Percentiles rank a stretch among this genome's conserved stretches.
phyloP scores from a whole-genome alignment of 148 eudicot genomes.

The Spergularia bocconei region DNA sequence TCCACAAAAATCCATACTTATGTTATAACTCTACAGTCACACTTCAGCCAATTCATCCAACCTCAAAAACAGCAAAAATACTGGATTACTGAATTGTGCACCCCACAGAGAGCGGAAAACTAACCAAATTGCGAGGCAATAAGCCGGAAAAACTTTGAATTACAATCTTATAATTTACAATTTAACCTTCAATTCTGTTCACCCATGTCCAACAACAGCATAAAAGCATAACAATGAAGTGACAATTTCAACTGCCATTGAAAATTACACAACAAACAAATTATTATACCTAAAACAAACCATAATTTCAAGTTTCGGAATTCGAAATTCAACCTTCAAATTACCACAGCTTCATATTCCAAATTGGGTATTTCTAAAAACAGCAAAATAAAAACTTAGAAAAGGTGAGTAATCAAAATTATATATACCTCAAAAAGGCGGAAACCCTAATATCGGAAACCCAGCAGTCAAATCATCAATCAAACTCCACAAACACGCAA shows the following conservation, averaged over 20 bases:
- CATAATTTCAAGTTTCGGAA: not conserved
- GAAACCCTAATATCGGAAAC: slow-evolving; percentile 20
- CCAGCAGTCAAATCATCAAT: slow-evolving; percentile 10
- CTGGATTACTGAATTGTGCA: not conserved
- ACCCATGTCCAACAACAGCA: not conserved
- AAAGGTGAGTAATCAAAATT: not conserved
- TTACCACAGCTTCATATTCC: not conserved
- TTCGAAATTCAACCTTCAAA: not conserved
- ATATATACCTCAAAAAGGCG: slow-evolving; percentile 6
- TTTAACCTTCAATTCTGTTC: no score
- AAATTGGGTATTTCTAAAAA: slow-evolving; percentile 1
- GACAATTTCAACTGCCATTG: not conserved
- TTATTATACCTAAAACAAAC: not conserved
- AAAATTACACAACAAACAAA: not conserved
- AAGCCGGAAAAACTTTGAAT: not conserved
- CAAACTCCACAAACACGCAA: slow-evolving; percentile 2
- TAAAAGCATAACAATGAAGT: not conserved
- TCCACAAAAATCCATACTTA: not conserved
- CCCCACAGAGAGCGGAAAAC: not conserved
- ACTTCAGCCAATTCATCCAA: not conserved
- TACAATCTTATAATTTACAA: no score
- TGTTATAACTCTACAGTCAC: not conserved
- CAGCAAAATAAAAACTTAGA: not conserved
- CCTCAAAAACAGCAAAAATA: not conserved
- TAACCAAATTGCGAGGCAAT: not conserved